Conservation (phyloP, 257 asterid species). For the Solanum virginianum region DNA sequence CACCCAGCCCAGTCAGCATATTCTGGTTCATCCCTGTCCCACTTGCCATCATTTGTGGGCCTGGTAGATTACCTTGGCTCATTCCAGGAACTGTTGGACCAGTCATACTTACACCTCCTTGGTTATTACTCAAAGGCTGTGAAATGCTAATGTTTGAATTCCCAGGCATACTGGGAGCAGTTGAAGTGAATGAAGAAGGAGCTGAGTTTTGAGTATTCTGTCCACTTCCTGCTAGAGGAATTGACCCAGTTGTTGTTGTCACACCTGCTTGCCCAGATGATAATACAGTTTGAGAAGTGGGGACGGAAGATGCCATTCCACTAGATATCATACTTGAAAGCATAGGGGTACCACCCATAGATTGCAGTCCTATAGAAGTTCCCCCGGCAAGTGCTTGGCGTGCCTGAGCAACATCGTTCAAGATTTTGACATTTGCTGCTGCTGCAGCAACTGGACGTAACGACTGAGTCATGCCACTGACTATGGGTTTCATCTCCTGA, state of each 20-base stretch:
- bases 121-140: constrained; percentile 52
- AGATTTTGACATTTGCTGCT: constrained; percentile 74
- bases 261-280: constrained; percentile 57
- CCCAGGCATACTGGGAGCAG: constrained; percentile 35
- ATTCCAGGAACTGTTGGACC: constrained; percentile 56
- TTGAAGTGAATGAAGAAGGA: constrained; percentile 47
- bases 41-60: constrained; percentile 57
- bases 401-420: constrained; percentile 84
- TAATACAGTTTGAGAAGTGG: constrained; percentile 57
- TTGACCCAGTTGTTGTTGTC: constrained; percentile 43
- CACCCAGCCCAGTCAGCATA: constrained; percentile 35
- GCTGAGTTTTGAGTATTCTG: constrained; percentile 45
- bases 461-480: constrained; percentile 32
- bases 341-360: constrained; percentile 74
- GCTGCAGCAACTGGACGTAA: constrained; percentile 63
- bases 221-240: constrained; percentile 41
- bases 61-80: constrained; percentile 62
- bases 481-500: constrained; percentile 70
- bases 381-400: constrained; percentile 74
- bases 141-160: constrained; percentile 47
- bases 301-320: constrained; percentile 68
- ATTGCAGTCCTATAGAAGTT: constrained; percentile 54
- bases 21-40: constrained; percentile 61
- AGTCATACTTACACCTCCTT: constrained; percentile 46
- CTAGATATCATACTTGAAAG: constrained; percentile 81